Base-by-base conservation (phyloP, 371 early-diverging fungal species). In the Mortierella sp. region DNA sequence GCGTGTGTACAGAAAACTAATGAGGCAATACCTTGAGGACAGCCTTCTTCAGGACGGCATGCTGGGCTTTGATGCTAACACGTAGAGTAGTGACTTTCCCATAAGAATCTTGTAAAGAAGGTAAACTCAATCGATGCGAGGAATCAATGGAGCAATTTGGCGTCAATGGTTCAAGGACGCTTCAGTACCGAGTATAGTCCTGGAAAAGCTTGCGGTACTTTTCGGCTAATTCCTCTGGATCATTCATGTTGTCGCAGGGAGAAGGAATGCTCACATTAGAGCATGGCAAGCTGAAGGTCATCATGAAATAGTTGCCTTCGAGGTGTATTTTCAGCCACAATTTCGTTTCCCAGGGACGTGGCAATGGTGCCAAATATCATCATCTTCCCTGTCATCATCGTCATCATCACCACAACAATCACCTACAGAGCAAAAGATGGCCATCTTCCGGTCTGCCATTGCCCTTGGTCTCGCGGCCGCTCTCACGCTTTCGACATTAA, bases 21-120 rank as follows among this genome's bases (percentile, higher is more conserved):
- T 3, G 7, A 57, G 16, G 19, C 51, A 48, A 14, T 82, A 89
- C 90, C 82, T 90, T 85, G 15, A 87, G 83, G 30, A 89, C 87
- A 14, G 87, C 90, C 60, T 88, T 90, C 67, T 89, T 90, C 21
- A 90, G 64, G 16, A 89, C 85, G 2, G 87, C 82, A 72, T 89
- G 87, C 62, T 89, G 86, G 11, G 91, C 89, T 66, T 90, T 90
- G 50, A 89, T 84, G 18, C 91, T 89, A 68, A 44, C 9, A 9
- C 15, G 30, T 7, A 12, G 28, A 47, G 25, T 26, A 15, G 5
- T 2, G 37, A 37, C 37, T 37, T 37, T 37, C 5, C n/a, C 37
- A 37, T 37, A 37, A 37, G 37, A 37, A 37, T 37, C 37, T 37
- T 37, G 3, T 37, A 9, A 9, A 37, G 5, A 37, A 9, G 37